These are phyloP conservation scores for Ceratocystis colombiana DNA, from an alignment of 2,329 filamentous ascomycete species.

Conservation along the genomic window DNA sequence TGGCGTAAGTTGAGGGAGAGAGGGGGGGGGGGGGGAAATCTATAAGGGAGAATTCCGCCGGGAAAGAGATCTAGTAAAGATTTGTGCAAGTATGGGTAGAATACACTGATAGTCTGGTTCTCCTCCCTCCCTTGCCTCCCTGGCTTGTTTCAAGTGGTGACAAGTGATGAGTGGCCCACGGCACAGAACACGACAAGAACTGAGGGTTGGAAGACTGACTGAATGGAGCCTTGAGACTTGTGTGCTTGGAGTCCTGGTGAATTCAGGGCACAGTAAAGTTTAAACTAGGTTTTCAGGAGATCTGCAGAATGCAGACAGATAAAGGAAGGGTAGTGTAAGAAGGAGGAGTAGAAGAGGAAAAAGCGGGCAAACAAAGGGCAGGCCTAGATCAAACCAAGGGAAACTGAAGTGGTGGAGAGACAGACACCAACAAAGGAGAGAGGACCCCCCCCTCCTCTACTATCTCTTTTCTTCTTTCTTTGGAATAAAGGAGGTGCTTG, in stretches of 20 bases:
- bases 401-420: background rate
- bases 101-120: background rate
- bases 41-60: background rate
- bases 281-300: background rate
- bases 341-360: background rate
- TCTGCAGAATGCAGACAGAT: constrained; percentile 8
- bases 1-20: background rate
- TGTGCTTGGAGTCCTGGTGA: too few species aligned
- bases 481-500: background rate
- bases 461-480: too few species aligned
- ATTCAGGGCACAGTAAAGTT: background rate
- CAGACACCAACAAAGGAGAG: background rate
- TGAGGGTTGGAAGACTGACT: background rate
- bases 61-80: background rate
- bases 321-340: background rate
- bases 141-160: constrained; percentile 12
- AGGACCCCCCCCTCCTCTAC: too few species aligned
- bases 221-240: background rate
- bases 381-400: background rate
- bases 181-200: background rate
- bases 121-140: background rate
- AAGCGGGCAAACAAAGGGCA: background rate
- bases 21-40: background rate
- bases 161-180: constrained; percentile 3
- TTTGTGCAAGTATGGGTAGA: background rate